These are phyloP conservation scores for Diutina ranongensis DNA, from an alignment of 1,139 yeast species.

Conservation along the genomic window DNA sequence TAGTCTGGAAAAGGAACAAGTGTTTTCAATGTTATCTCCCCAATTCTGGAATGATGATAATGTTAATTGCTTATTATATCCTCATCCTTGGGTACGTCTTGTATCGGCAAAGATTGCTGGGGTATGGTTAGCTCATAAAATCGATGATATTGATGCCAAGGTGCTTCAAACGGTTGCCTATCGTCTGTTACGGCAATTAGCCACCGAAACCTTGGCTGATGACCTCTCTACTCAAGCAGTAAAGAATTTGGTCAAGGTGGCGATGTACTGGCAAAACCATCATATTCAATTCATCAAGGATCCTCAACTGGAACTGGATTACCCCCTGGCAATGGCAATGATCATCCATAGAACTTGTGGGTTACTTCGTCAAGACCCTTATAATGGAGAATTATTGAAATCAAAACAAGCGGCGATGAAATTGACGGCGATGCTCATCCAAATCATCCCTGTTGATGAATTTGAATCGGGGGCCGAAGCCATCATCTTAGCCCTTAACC, in stretches of 20 bases:
- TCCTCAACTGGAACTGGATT: constrained; percentile 15
- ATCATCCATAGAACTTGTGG: constrained; percentile 49
- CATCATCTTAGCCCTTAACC: constrained; percentile 50
- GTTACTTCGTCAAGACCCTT: constrained; percentile 52
- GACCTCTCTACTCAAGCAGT: constrained; percentile 55
- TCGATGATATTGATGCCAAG: constrained; percentile 23
- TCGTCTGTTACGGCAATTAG: constrained; percentile 63
- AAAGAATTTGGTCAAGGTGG: constrained; percentile 53
- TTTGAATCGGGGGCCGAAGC: constrained; percentile 30
- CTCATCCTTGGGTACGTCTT: constrained; percentile 88
- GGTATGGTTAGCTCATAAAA: constrained; percentile 29
- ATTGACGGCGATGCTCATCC: constrained; percentile 44
- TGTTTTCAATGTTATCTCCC: constrained; percentile 13
- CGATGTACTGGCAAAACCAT: constrained; percentile 50
- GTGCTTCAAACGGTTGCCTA: constrained; percentile 52
- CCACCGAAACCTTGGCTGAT: constrained; percentile 65
- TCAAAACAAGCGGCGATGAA: constrained; percentile 38
- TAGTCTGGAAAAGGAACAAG: constrained; percentile 17
- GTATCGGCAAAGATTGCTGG: constrained; percentile 55
- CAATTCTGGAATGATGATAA: constrained; percentile 13
- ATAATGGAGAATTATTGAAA: constrained; percentile 9
- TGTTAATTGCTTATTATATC: constrained; percentile 49
- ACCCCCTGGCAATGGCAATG: constrained; percentile 45
- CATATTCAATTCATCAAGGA: constrained; percentile 23
- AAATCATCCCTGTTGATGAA: constrained; percentile 32